These are phyloP conservation scores for Metarhizium rileyi DNA, from an alignment of 2,329 filamentous ascomycete genomes.

Conservation along the genomic window DNA sequence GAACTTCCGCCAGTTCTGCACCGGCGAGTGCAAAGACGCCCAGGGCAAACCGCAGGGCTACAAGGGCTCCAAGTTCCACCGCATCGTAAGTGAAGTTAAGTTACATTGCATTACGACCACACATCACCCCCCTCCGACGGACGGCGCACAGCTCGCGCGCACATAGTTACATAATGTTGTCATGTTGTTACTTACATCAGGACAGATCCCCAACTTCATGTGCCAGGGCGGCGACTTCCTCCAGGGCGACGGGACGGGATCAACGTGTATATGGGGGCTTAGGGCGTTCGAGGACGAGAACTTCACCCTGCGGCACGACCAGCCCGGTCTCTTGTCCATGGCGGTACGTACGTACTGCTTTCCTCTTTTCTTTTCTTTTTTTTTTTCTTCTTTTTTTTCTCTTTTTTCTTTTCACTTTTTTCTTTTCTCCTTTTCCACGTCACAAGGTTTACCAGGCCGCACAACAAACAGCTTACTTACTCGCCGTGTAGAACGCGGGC, in stretches of 20 bases:
- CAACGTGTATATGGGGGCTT: conserved; percentile 77
- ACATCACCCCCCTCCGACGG: no score
- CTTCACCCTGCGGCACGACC: conserved; percentile 69
- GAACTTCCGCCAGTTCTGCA: conserved; percentile 96
- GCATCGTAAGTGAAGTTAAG: conserved; percentile 78
- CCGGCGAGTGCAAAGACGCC: conserved; percentile 76
- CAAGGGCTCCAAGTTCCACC: conserved; percentile 89
- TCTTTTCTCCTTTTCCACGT: no score
- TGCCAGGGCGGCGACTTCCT: conserved; percentile 94
- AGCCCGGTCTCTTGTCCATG: conserved; percentile 80
- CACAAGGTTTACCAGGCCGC: no score
- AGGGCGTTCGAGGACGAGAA: conserved; percentile 86
- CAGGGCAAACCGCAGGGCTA: conserved; percentile 79
- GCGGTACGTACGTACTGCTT: conserved; percentile 58
- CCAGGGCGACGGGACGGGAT: conserved; percentile 86
- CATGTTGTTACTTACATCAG: conserved; percentile 1
- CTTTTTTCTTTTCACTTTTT: no score
- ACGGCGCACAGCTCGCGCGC: no score
- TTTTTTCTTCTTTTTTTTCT: neutral
- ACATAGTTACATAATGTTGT: no score
- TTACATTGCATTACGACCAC: no score
- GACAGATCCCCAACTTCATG: conserved; percentile 90
- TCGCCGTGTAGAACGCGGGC: conserved; percentile 61
- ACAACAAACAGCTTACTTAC: neutral
- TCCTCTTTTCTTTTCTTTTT: neutral